These are phyloP conservation scores for Fusarium concolor DNA, from an alignment of 2,329 filamentous ascomycete species.

Conservation along the genomic window DNA sequence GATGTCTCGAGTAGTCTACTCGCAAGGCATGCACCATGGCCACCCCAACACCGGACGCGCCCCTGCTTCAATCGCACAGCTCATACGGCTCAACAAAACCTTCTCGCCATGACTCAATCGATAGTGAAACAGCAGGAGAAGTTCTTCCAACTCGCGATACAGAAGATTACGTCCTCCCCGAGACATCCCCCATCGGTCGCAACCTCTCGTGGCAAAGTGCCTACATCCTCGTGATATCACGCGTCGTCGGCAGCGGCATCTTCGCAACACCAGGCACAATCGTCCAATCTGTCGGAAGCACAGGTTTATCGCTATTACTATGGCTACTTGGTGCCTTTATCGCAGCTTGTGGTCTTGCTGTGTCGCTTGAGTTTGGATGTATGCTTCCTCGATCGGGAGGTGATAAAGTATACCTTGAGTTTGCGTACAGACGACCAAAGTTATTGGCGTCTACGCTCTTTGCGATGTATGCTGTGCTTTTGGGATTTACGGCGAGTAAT, in stretches of 20 bases:
- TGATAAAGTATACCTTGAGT: slow-evolving; percentile 78
- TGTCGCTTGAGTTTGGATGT: slow-evolving; percentile 75
- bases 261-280: slow-evolving; percentile 79
- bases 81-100: neutral
- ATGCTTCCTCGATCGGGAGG: slow-evolving; percentile 78
- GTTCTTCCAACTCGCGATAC: slow-evolving; percentile 47
- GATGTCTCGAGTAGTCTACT: neutral
- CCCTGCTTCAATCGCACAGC: slow-evolving; percentile 23
- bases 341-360: slow-evolving; percentile 69
- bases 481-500: slow-evolving; percentile 77
- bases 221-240: slow-evolving; percentile 75
- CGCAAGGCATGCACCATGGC: neutral
- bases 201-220: slow-evolving; percentile 72
- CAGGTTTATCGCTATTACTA: slow-evolving; percentile 70
- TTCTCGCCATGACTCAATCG: neutral
- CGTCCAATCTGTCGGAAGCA: slow-evolving; percentile 72
- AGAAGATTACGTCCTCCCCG: slow-evolving; percentile 69
- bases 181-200: slow-evolving; percentile 68
- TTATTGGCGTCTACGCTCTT: slow-evolving; percentile 74
- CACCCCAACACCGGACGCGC: slow-evolving; percentile 2
- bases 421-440: slow-evolving; percentile 71
- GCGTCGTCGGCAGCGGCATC: slow-evolving; percentile 77
- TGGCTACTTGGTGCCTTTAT: slow-evolving; percentile 73
- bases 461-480: slow-evolving; percentile 70
- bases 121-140: slow-evolving; percentile 10